A percentile compares a stretch with the other conserved stretches of the same genome.
These are phyloP conservation scores for Cyphellophora attinorum DNA, from an alignment of 2,329 filamentous ascomycete species.

Conservation along the genomic window DNA sequence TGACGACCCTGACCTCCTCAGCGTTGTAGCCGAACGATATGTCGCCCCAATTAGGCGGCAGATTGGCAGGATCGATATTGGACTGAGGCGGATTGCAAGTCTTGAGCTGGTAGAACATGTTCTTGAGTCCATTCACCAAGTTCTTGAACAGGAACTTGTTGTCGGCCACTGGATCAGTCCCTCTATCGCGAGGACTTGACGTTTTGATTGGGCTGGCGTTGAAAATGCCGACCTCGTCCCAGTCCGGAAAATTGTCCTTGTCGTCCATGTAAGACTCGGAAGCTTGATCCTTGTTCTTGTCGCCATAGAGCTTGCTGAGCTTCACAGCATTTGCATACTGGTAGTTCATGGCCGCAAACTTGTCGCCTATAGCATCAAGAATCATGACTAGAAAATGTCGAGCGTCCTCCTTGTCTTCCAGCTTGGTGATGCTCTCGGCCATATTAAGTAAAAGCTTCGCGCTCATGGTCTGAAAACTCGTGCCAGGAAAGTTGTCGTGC, in stretches of 20 bases:
- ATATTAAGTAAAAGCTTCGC: conserved; percentile 94
- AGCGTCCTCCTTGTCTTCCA: conserved; percentile 87
- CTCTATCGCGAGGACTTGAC: conserved; percentile 79
- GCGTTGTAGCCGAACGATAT: conserved; percentile 94
- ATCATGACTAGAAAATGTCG: conserved; percentile 96
- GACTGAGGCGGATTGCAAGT: conserved; percentile 67
- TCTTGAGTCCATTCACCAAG: conserved; percentile 88
- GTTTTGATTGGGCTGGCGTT: conserved; percentile 93
- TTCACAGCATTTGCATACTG: conserved; percentile 94
- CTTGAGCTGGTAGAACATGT: conserved; percentile 89
- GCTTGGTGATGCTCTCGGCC: conserved; percentile 92
- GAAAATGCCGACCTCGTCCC: conserved; percentile 98
- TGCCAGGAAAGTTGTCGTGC: conserved; percentile 91
- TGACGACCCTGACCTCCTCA: conserved; percentile 91
- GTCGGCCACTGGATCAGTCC: conserved; percentile 81
- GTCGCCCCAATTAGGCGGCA: conserved; percentile 85
- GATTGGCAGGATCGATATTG: conserved; percentile 64
- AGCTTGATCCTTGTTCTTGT: conserved; percentile 53
- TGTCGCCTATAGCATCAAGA: conserved; percentile 92
- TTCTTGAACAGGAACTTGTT: conserved; percentile 99
- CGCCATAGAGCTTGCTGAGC: conserved; percentile 66
- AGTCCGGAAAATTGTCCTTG: conserved; percentile 71
- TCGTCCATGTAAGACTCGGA: conserved; percentile 78
- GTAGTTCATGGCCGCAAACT: conserved; percentile 95
- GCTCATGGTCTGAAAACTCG: conserved; percentile 99